Conservation (phyloP, 768 basidiomycete species). For the Cubamyces lactineus region DNA sequence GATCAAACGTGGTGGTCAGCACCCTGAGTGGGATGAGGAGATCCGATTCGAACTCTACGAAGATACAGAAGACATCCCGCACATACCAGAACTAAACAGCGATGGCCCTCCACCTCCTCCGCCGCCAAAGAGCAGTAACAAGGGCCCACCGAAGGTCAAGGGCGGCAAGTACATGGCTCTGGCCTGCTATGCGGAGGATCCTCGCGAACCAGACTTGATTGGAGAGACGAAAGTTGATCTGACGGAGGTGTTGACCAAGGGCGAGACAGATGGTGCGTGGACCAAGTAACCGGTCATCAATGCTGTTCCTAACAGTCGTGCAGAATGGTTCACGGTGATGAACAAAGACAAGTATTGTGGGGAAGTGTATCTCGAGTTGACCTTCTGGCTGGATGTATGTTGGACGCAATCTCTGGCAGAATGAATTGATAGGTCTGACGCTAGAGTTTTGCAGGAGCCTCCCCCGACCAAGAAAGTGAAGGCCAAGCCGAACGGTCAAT, state of each 20-base stretch:
- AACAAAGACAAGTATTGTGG: conserved; percentile 94
- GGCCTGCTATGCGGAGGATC: conserved; percentile 93
- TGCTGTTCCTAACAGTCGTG: conserved; percentile 18
- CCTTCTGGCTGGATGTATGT: conserved; percentile 93
- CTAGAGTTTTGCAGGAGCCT: conserved; percentile 56
- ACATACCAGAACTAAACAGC: conserved; percentile 39
- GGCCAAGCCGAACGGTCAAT: conserved; percentile 56
- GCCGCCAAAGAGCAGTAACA: conserved; percentile 63
- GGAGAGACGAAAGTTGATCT: conserved; percentile 90
- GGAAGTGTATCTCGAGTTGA: conserved; percentile 94
- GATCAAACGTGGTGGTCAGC: conserved; percentile 97
- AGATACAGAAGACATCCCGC: conserved; percentile 50
- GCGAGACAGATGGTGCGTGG: conserved; percentile 91
- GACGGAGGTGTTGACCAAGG: conserved; percentile 88
- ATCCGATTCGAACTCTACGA: conserved; percentile 89
- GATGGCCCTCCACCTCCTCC: conserved; percentile 58
- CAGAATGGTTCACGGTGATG: conserved; percentile 93
- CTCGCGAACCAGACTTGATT: conserved; percentile 93
- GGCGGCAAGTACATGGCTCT: conserved; percentile 78
- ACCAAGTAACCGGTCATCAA: background rate
- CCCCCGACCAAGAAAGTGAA: conserved; percentile 71
- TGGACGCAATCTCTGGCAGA: background rate
- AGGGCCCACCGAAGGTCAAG: conserved; percentile 52
- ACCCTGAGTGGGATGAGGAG: conserved; percentile 99
- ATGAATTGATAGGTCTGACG: background rate